Base-by-base conservation (phyloP, 2,329 filamentous ascomycete species). In the Claviceps sp. region DNA sequence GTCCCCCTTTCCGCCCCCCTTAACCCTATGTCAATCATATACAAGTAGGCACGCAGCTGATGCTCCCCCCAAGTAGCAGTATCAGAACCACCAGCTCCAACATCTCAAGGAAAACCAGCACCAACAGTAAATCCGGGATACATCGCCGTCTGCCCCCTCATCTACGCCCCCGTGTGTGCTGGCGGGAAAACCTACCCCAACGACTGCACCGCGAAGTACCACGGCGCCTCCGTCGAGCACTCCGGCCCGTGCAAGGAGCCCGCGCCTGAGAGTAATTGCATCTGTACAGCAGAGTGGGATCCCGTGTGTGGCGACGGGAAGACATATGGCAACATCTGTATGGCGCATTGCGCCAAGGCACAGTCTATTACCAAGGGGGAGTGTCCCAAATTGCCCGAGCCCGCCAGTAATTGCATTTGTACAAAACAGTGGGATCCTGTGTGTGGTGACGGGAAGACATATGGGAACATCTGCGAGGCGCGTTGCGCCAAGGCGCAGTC, bases 341-440 rank as follows among this genome's bases (percentile, higher is more conserved):
- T 1, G 2, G 47, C 47, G 11, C 13, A 2, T 1, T 48, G 47
- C 20, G 18, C 9, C 5, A 37, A 14, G 2, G 11, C n/a, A 76
- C 48, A 77, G 72, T 43, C 84, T 79, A 30, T 89, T 24, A 24
- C 24, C 24, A 24, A 24, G 4, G 24, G 24, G 5, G 4, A 24
- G 24, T 24, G 24, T 24, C 24, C 24, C 24, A 24, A 24, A 24
- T 24, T 24, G 24, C 24, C 5, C 24, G 24, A 7, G 24, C 24
- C 24, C 7, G 20, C 20, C 20, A 6, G 24, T 24, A 24, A 24
- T 24, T 24, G 24, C 24, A 22, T 22, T 3, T 22, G 20, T 22
- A 22, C 20, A 22, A 5, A 1, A 26, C 6, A 26, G 26, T 8
- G 26, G 26, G 26, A 26, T 26, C 26, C 20, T 22, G 42, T 30